These are phyloP conservation scores for Thielaviopsis euricoi DNA, from an alignment of 2,329 filamentous ascomycete species.

Conservation along the genomic window DNA sequence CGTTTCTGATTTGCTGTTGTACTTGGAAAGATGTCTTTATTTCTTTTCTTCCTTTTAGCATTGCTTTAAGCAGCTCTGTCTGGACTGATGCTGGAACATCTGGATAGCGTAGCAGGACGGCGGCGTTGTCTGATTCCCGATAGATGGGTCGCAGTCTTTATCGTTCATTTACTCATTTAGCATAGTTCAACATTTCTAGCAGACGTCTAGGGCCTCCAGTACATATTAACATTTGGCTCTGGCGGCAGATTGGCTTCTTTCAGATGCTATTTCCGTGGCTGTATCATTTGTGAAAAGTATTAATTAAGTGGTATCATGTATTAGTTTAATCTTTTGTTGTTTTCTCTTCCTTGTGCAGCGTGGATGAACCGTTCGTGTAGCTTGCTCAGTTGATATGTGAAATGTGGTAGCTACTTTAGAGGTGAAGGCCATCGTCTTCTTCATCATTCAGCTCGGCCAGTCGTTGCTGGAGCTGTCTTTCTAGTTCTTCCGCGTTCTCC, in stretches of 20 bases:
- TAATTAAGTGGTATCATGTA: not conserved
- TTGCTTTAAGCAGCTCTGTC: not conserved
- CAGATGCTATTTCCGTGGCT: not conserved
- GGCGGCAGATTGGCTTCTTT: not conserved
- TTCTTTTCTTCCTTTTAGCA: conserved; percentile 1
- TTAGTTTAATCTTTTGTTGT: not conserved
- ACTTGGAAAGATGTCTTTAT: not conserved
- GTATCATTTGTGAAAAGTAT: not conserved
- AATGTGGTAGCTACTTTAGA: conserved; percentile 24
- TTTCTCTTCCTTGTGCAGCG: no score
- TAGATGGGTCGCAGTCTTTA: not conserved
- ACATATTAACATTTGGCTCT: not conserved
- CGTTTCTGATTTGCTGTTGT: conserved; percentile 12
- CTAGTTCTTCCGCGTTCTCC: conserved; percentile 37
- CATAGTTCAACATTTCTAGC: not conserved
- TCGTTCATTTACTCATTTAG: not conserved
- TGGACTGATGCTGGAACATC: not conserved
- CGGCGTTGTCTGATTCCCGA: not conserved
- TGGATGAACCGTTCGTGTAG: not conserved
- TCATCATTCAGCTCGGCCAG: conserved; percentile 29
- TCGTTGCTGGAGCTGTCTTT: conserved; percentile 36
- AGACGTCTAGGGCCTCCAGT: not conserved
- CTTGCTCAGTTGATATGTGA: no score
- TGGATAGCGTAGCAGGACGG: not conserved
- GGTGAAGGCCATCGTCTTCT: conserved; percentile 40